A percentile compares a stretch with the other conserved stretches of the same genome.
phyloP scores from a whole-genome alignment of 139 green algal species.

The Picochlorum sp. region DNA sequence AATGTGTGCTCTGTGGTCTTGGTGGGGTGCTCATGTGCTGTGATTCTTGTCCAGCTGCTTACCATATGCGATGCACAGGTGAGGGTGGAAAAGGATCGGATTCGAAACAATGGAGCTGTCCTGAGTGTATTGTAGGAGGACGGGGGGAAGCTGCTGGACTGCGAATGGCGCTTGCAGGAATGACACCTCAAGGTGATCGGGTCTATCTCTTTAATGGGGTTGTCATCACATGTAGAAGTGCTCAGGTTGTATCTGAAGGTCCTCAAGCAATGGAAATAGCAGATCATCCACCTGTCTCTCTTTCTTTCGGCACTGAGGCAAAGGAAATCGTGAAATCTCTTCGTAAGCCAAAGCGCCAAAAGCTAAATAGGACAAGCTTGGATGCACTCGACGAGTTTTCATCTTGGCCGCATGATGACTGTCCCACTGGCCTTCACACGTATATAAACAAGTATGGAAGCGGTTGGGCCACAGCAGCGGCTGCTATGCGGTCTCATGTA shows the following conservation, averaged over 20 bases:
- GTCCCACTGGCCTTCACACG: slow-evolving; percentile 14
- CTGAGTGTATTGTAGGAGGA: slow-evolving; percentile 55
- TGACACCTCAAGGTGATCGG: slow-evolving; percentile 17
- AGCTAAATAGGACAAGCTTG: slow-evolving; percentile 22
- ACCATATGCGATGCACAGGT: slow-evolving; percentile 73
- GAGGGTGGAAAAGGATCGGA: slow-evolving; percentile 40
- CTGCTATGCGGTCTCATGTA: slow-evolving; percentile 13
- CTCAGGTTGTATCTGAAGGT: slow-evolving; percentile 14
- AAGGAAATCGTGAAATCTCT: slow-evolving; percentile 9
- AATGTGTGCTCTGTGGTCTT: slow-evolving; percentile 67
- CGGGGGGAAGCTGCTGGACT: slow-evolving; percentile 47
- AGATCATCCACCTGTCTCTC: neutral
- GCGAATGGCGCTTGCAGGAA: slow-evolving; percentile 28
- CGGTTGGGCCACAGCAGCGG: slow-evolving; percentile 28
- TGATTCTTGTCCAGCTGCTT: slow-evolving; percentile 81
- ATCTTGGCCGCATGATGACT: slow-evolving; percentile 1
- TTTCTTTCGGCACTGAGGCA: slow-evolving; percentile 12
- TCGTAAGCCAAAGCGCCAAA: slow-evolving; percentile 6
- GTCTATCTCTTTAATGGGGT: slow-evolving; percentile 27
- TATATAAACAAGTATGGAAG: slow-evolving; percentile 51
- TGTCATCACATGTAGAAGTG: slow-evolving; percentile 12
- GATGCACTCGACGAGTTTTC: slow-evolving; percentile 21
- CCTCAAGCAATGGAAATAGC: slow-evolving; percentile 21
- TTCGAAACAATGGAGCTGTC: slow-evolving; percentile 53
- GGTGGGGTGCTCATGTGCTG: slow-evolving; percentile 82